Percentiles rank a stretch among this genome's conserved stretches.
phyloP scores from a whole-genome alignment of 1,284 basidiomycete species.

The Moesziomyces sp. region DNA sequence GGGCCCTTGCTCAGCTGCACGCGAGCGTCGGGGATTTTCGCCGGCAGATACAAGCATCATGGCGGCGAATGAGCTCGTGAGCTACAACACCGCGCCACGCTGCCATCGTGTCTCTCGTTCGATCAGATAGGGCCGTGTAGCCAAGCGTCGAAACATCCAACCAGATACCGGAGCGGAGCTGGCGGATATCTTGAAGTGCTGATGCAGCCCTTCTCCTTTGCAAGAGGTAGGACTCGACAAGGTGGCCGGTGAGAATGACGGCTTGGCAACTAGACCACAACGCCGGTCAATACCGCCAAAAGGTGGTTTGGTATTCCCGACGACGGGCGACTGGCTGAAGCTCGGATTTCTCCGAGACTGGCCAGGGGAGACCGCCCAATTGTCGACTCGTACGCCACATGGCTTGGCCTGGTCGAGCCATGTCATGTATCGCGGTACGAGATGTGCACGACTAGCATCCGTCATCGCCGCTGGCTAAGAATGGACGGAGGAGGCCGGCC shows the following conservation, averaged over 20 bases:
- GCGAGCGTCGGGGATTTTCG: constrained; percentile 13
- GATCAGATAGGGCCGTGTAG: neutral
- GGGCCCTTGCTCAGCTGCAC: neutral
- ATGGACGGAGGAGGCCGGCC: no score
- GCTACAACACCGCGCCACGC: neutral
- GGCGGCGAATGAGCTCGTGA: neutral
- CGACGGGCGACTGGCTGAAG: neutral
- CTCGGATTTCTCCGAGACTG: constrained; percentile 30
- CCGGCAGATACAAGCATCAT: constrained; percentile 8
- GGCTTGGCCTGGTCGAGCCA: no score
- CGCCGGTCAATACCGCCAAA: constrained; percentile 35
- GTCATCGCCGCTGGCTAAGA: no score
- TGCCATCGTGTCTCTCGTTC: neutral
- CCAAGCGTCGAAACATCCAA: neutral
- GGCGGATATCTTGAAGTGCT: constrained; percentile 1
- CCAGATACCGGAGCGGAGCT: neutral
- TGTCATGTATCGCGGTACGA: no score
- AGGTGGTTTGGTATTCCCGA: constrained; percentile 15
- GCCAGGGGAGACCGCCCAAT: no score
- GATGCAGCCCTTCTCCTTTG: no score
- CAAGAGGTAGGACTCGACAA: neutral
- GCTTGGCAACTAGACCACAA: constrained; percentile 4
- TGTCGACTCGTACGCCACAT: no score
- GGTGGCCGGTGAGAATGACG: neutral
- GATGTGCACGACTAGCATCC: no score